These are phyloP conservation scores for Areca catechu DNA, from an alignment of 176 grass and related monocot genomes.

Conservation along the genomic window DNA sequence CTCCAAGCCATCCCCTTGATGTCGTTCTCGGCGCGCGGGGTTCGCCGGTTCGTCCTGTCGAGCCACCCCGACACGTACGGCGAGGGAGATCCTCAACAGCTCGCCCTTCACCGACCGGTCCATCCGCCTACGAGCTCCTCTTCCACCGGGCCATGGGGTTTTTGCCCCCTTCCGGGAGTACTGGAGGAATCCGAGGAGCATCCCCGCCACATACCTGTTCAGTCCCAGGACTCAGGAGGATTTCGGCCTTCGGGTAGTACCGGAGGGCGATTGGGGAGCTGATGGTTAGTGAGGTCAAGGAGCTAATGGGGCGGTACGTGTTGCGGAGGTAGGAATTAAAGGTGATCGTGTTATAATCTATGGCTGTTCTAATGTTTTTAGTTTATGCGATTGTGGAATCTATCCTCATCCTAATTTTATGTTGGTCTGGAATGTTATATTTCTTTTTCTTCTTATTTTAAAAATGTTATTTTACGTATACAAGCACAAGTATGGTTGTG, in stretches of 20 bases:
- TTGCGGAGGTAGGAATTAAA: too few species aligned
- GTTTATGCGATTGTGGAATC: too few species aligned
- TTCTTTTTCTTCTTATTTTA: too few species aligned
- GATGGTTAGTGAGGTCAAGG: constrained; percentile 27
- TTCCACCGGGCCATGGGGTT: constrained; percentile 95
- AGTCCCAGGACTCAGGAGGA: constrained; percentile 42
- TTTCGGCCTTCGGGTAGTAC: constrained; percentile 19
- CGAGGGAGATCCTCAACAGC: constrained; percentile 57
- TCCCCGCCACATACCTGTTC: constrained; percentile 45
- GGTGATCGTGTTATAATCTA: too few species aligned
- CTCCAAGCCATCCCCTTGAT: constrained; percentile 28
- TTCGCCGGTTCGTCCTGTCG: constrained; percentile 57
- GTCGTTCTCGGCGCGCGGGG: constrained; percentile 75
- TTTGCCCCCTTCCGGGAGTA: constrained; percentile 51
- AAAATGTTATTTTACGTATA: too few species aligned
- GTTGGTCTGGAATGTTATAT: too few species aligned
- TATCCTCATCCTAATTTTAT: too few species aligned
- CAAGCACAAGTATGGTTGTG: too few species aligned
- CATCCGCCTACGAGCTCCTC: constrained; percentile 47
- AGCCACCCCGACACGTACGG: constrained; percentile 55
- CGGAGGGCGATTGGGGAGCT: constrained; percentile 28
- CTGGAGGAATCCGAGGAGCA: constrained; percentile 55
- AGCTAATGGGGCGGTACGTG: constrained; percentile 23
- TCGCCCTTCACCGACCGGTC: constrained; percentile 65
- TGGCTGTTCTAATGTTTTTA: too few species aligned